Percentiles rank a stretch among this genome's conserved stretches.
Conservation (phyloP, 164 flowering plant species). For the Magnolia officinalis region DNA sequence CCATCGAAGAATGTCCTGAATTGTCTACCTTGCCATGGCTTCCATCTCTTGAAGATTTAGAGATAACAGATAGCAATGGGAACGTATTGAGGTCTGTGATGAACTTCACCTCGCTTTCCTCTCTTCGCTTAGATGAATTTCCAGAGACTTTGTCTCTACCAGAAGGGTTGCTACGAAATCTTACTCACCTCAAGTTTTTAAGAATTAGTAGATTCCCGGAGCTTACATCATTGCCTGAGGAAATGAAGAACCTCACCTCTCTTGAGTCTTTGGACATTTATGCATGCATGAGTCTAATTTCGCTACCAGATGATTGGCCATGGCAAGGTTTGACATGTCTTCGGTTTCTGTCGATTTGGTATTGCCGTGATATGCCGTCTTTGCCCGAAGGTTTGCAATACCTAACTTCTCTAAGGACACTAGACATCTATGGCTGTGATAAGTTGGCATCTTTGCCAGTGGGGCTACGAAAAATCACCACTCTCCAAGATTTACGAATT, state of each 20-base stretch:
- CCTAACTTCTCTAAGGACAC: background rate
- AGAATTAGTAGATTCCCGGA: background rate
- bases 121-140: background rate
- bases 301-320: background rate
- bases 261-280: background rate
- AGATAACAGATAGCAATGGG: background rate
- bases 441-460: background rate
- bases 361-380: background rate
- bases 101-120: background rate
- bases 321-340: background rate
- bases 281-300: background rate
- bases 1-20: background rate
- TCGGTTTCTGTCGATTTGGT: background rate
- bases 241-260: background rate
- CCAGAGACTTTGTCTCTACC: conserved; percentile 2
- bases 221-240: background rate
- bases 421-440: background rate
- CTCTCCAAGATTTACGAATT: background rate
- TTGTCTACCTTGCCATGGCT: background rate
- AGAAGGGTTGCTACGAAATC: background rate
- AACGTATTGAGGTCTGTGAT: background rate
- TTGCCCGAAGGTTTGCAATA: background rate
- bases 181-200: background rate
- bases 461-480: background rate
- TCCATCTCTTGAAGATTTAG: background rate